Percentiles rank a stretch among this genome's conserved stretches.
Evolutionary conservation across 2,329 filamentous ascomycete species (phyloP).

Genomic region (Neofusicoccum cordaticola): DNA sequence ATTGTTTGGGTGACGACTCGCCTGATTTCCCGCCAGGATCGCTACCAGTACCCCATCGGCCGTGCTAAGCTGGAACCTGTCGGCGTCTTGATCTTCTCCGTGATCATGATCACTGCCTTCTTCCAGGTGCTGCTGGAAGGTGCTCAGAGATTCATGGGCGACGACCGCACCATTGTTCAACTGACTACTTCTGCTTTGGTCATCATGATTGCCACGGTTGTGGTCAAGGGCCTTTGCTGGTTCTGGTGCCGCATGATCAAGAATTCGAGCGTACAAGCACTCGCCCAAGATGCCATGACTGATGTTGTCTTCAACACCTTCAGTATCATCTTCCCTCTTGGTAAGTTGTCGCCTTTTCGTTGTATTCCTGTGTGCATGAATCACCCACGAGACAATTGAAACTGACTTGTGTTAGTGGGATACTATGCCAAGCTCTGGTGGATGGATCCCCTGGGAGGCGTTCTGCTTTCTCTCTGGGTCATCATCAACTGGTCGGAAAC

Average conservation of each 20-base stretch:
- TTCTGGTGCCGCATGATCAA: constrained; percentile 82
- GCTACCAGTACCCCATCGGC: constrained; percentile 76
- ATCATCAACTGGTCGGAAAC: constrained; percentile 77
- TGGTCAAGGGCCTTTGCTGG: constrained; percentile 82
- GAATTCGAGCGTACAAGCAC: constrained; percentile 80
- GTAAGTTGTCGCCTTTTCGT: constrained; percentile 37
- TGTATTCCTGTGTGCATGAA: neutral
- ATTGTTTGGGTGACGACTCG: constrained; percentile 78
- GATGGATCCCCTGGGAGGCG: constrained; percentile 75
- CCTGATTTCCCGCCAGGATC: constrained; percentile 70
- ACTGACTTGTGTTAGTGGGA: constrained; percentile 50
- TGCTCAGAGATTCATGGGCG: constrained; percentile 59
- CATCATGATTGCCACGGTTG: constrained; percentile 78
- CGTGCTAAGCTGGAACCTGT: constrained; percentile 73
- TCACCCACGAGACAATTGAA: neutral
- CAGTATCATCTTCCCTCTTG: constrained; percentile 79
- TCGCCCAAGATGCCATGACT: constrained; percentile 66
- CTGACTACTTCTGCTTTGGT: constrained; percentile 69
- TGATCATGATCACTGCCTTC: constrained; percentile 85
- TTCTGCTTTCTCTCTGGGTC: constrained; percentile 74
- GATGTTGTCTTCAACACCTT: constrained; percentile 90
- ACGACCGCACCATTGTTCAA: constrained; percentile 67
- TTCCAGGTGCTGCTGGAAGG: constrained; percentile 73
- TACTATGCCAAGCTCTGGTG: constrained; percentile 78
- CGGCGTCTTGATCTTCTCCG: constrained; percentile 75